Percentiles rank a stretch among this genome's conserved stretches.
phyloP scores from a whole-genome alignment of 441 rosid species.

The Euphorbia celastroides region DNA sequence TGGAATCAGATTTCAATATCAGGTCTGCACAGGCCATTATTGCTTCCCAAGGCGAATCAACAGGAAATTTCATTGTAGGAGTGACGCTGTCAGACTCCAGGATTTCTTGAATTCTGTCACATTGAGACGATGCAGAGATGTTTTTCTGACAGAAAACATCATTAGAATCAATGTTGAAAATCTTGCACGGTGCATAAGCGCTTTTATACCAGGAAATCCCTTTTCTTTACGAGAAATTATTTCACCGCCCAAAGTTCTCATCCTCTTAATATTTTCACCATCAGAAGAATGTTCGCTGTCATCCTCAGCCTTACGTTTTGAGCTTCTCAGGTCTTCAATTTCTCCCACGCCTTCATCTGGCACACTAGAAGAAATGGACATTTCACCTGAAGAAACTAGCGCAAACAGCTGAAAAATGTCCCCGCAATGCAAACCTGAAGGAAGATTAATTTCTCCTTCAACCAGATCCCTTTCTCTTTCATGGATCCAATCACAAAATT shows the following conservation, averaged over 20 bases:
- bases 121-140: constrained; percentile 26
- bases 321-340: constrained; percentile 74
- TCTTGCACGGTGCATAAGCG: constrained; percentile 45
- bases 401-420: constrained; percentile 75
- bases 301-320: constrained; percentile 66
- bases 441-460: constrained; percentile 49
- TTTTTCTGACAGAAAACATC: constrained; percentile 23
- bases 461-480: constrained; percentile 56
- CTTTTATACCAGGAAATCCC: constrained; percentile 87
- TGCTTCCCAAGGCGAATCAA: constrained; percentile 65
- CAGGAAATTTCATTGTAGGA: constrained; percentile 36
- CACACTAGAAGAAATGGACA: constrained; percentile 56
- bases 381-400: constrained; percentile 72
- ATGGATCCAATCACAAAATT: constrained; percentile 68
- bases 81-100: constrained; percentile 29
- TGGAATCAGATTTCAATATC: constrained; percentile 33
- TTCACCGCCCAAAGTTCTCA: constrained; percentile 67
- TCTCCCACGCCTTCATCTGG: constrained; percentile 95
- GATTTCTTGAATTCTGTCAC: constrained; percentile 38
- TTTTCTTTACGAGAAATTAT: constrained; percentile 79
- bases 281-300: constrained; percentile 44
- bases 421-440: constrained; percentile 87
- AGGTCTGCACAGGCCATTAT: constrained; percentile 57
- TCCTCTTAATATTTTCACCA: constrained; percentile 53
- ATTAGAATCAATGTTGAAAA: constrained; percentile 32